A percentile compares a stretch with the other conserved stretches of the same genome.
These are phyloP conservation scores for Colletotrichum gigasporum DNA, from an alignment of 2,329 filamentous ascomycete genomes.

Conservation along the genomic window DNA sequence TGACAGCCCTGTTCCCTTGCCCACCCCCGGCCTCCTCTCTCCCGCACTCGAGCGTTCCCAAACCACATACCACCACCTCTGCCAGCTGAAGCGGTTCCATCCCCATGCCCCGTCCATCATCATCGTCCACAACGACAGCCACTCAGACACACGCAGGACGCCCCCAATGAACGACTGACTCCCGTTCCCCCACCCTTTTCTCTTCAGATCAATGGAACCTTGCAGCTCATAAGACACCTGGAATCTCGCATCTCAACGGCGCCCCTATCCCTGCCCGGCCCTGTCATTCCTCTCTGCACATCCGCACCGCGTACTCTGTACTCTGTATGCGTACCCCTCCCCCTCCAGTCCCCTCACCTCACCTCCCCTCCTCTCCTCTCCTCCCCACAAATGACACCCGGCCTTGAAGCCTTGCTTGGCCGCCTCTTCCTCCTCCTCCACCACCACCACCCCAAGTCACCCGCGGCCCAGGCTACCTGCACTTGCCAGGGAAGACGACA, in stretches of 20 bases:
- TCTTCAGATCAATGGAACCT: slow-evolving; percentile 31
- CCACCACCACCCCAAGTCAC: slow-evolving; percentile 25
- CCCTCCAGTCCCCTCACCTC: slow-evolving; percentile 7
- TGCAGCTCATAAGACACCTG: slow-evolving; percentile 33
- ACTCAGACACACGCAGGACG: slow-evolving; percentile 16
- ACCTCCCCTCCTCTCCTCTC: slow-evolving; percentile 17
- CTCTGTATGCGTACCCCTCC: slow-evolving; percentile 6
- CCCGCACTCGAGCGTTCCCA: background rate
- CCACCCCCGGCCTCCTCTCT: slow-evolving; percentile 2
- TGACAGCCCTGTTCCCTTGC: slow-evolving; percentile 18
- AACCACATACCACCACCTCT: background rate
- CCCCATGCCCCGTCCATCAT: slow-evolving; percentile 18
- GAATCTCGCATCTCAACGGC: slow-evolving; percentile 34
- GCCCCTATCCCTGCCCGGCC: slow-evolving; percentile 26
- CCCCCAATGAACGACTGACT: slow-evolving; percentile 23
- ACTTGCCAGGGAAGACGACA: slow-evolving; percentile 25
- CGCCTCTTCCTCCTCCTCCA: slow-evolving; percentile 12
- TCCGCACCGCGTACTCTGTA: background rate
- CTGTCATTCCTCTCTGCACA: slow-evolving; percentile 1
- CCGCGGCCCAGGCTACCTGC: slow-evolving; percentile 11
- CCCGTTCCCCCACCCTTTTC: slow-evolving; percentile 25
- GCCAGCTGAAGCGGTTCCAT: slow-evolving; percentile 22
- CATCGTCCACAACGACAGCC: slow-evolving; percentile 14
- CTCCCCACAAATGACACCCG: slow-evolving; percentile 34
- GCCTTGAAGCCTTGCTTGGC: slow-evolving; percentile 16